A percentile compares a stretch with the other conserved stretches of the same genome.
Conservation (phyloP, 768 basidiomycete species). For the Austroboletus festivus region DNA sequence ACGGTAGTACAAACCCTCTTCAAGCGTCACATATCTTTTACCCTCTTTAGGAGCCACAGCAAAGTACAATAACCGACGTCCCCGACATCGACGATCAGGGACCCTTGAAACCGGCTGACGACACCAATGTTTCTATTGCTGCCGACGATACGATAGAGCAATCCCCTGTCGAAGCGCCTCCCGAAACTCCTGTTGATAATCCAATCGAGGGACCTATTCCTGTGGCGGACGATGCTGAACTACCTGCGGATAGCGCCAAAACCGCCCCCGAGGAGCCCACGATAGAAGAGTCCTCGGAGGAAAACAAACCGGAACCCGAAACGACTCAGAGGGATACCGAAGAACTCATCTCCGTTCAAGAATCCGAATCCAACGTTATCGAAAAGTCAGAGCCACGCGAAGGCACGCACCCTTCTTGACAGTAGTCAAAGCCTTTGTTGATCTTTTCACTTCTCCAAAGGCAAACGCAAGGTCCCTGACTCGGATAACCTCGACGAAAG, state of each 20-base stretch:
- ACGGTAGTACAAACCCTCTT: too few relatives aligned
- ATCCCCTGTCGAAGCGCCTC: too few relatives aligned
- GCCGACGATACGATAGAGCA: background rate
- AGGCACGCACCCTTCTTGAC: constrained; percentile 7
- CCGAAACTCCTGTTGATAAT: constrained; percentile 1
- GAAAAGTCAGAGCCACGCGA: constrained; percentile 19
- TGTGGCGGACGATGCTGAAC: constrained; percentile 7
- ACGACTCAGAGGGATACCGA: constrained; percentile 11
- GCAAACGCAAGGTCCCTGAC: constrained; percentile 28
- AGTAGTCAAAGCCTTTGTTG: background rate
- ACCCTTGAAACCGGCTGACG: background rate
- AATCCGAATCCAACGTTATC: constrained; percentile 8
- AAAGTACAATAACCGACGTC: constrained; percentile 2
- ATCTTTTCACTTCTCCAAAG: constrained; percentile 8
- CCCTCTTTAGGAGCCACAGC: constrained; percentile 12
- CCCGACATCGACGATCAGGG: constrained; percentile 1
- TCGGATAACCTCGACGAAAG: constrained; percentile 22
- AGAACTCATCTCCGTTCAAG: constrained; percentile 8
- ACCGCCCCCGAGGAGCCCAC: constrained; percentile 8
- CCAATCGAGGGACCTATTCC: background rate
- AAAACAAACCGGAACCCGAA: constrained; percentile 1
- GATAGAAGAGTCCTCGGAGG: constrained; percentile 4
- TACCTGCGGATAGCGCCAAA: constrained; percentile 7
- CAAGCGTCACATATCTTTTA: too few relatives aligned
- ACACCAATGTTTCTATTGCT: background rate